Conservation (phyloP, 768 basidiomycete genomes). For the Pleurotus citrinopileatus region DNA sequence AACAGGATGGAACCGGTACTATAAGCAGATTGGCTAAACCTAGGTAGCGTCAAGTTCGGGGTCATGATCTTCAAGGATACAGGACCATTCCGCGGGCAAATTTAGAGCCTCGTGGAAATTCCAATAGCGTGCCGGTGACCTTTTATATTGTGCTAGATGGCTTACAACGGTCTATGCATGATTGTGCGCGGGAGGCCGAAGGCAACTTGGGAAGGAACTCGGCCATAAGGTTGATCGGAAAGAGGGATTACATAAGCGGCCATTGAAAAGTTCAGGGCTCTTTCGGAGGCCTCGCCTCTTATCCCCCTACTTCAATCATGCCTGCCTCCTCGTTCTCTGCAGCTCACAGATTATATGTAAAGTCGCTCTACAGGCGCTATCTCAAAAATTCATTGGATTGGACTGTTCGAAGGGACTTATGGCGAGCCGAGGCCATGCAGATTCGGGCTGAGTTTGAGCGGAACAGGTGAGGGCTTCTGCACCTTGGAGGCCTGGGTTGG, state of each 20-base stretch:
- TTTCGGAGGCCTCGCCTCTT: not conserved
- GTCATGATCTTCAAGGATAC: no score
- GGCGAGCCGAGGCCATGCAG: constrained; percentile 80
- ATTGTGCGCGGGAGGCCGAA: no score
- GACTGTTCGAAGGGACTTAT: constrained; percentile 81
- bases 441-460: constrained; percentile 92
- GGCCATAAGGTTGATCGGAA: no score
- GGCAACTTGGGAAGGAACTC: no score
- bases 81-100: no score
- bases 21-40: no score
- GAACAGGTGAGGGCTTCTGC: constrained; percentile 63
- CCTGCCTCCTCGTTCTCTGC: constrained; percentile 62
- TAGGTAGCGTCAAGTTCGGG: no score
- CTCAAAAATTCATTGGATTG: constrained; percentile 89
- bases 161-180: no score
- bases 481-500: not conserved
- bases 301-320: constrained; percentile 34
- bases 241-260: not conserved
- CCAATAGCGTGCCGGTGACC: no score
- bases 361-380: constrained; percentile 86
- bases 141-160: no score
- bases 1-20: no score
- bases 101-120: no score
- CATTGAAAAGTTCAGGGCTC: constrained; percentile 6
- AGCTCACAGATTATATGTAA: constrained; percentile 81